These are phyloP conservation scores for Saccharomycopsis fodiens DNA, from an alignment of 805 yeast genomes.

Conservation along the genomic window DNA sequence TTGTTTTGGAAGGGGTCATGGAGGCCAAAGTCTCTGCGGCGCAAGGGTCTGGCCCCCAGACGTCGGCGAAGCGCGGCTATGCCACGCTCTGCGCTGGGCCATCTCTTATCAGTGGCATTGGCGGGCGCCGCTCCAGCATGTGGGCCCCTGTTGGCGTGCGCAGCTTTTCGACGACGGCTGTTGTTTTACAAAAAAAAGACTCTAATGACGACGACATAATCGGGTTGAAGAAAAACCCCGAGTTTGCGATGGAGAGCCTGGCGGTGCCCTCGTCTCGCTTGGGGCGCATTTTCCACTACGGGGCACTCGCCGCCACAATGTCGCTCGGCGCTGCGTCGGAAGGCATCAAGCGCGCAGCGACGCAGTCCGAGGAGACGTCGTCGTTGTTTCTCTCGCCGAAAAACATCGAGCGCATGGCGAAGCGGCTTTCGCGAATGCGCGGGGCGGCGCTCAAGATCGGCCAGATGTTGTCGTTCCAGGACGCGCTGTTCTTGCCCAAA, in stretches of 20 bases:
- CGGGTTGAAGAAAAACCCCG: constrained; percentile 31
- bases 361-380: constrained; percentile 35
- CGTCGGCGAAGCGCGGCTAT: not conserved
- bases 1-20: no score
- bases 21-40: not conserved
- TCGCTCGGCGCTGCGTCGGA: constrained; percentile 79
- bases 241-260: constrained; percentile 47
- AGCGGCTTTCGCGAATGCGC: constrained; percentile 85
- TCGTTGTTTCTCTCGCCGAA: constrained; percentile 64
- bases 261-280: constrained; percentile 82
- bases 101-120: not conserved
- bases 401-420: constrained; percentile 82
- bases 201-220: constrained; percentile 15
- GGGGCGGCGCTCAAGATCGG: constrained; percentile 99
- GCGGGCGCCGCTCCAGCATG: not conserved
- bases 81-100: no score
- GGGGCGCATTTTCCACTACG: constrained; percentile 89
- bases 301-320: constrained; percentile 84
- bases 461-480: constrained; percentile 95
- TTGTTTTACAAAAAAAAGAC: not conserved
- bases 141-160: not conserved
- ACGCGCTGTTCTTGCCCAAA: constrained; percentile 71
- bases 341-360: constrained; percentile 60
- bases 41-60: not conserved
- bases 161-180: not conserved